Conservation (phyloP, 192 early-diverging fungal species). For the Piromyces finnis region DNA sequence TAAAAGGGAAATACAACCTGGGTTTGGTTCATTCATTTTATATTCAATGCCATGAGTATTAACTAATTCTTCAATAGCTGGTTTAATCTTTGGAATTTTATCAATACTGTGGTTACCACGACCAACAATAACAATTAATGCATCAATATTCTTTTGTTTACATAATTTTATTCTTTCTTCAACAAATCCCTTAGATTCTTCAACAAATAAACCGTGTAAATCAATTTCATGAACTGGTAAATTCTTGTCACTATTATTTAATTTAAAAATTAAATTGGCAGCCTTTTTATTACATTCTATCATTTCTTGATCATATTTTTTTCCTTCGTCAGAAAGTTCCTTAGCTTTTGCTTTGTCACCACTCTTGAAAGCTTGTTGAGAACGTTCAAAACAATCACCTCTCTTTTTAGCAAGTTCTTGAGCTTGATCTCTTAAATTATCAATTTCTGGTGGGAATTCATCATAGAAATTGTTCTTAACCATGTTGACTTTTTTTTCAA, state of each 20-base stretch:
- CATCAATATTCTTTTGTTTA: slow-evolving; percentile 12
- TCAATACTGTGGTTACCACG: slow-evolving; percentile 32
- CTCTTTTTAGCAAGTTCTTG: slow-evolving; percentile 21
- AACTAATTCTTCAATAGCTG: slow-evolving; percentile 36
- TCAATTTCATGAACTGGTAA: slow-evolving; percentile 28
- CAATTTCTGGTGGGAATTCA: neutral
- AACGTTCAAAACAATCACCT: slow-evolving; percentile 19
- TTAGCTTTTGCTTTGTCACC: slow-evolving; percentile 25
- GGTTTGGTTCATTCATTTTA: slow-evolving; percentile 28
- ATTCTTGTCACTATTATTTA: slow-evolving; percentile 16
- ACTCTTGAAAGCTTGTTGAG: slow-evolving; percentile 18
- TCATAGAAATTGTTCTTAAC: neutral
- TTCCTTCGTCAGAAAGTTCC: slow-evolving; percentile 27
- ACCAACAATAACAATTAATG: slow-evolving; percentile 45
- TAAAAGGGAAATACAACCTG: slow-evolving; percentile 24
- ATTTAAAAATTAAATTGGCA: slow-evolving; percentile 12
- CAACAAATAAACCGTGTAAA: slow-evolving; percentile 47
- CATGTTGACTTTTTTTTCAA: neutral
- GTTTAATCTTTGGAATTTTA: slow-evolving; percentile 46
- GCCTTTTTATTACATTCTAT: slow-evolving; percentile 30
- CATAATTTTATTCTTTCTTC: slow-evolving; percentile 27
- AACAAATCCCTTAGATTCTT: slow-evolving; percentile 30
- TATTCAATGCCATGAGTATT: slow-evolving; percentile 24
- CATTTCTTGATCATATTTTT: slow-evolving; percentile 34
- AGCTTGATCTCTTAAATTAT: slow-evolving; percentile 14